These are phyloP conservation scores for Borealophlyctis nickersoniae DNA, from an alignment of 192 early-diverging fungal genomes.

Conservation along the genomic window DNA sequence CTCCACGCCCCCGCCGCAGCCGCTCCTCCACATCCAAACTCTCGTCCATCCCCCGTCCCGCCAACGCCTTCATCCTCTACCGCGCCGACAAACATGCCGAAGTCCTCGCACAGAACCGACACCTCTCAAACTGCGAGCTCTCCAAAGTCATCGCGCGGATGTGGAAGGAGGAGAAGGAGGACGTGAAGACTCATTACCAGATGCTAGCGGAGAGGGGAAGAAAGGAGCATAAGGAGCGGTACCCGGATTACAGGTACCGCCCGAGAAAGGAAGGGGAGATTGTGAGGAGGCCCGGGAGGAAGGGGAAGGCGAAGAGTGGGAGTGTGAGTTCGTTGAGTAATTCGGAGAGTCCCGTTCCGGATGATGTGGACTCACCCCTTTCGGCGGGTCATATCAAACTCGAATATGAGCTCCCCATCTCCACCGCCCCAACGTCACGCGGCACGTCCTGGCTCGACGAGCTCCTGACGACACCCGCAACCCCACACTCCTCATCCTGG, in stretches of 20 bases:
- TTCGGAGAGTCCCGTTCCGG: background rate
- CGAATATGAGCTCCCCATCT: no score
- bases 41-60: conserved; percentile 33
- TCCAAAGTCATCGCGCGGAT: conserved; percentile 54
- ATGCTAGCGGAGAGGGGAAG: conserved; percentile 51
- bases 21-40: background rate
- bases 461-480: no score
- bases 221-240: conserved; percentile 44
- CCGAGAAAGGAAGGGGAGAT: conserved; percentile 38
- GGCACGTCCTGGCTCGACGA: no score
- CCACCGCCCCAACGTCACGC: no score
- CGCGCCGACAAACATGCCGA: conserved; percentile 54
- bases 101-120: conserved; percentile 39
- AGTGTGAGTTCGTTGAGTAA: background rate
- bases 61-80: conserved; percentile 59
- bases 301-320: background rate
- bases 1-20: no score
- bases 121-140: conserved; percentile 54
- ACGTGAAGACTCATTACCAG: conserved; percentile 48
- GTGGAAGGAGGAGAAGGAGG: conserved; percentile 54
- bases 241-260: conserved; percentile 62
- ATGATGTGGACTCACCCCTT: no score
- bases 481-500: no score
- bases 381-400: no score
- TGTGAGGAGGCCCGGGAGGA: background rate